phyloP scores from a whole-genome alignment of 1,284 basidiomycete species.

The Melampsora abietis-canadensis region DNA sequence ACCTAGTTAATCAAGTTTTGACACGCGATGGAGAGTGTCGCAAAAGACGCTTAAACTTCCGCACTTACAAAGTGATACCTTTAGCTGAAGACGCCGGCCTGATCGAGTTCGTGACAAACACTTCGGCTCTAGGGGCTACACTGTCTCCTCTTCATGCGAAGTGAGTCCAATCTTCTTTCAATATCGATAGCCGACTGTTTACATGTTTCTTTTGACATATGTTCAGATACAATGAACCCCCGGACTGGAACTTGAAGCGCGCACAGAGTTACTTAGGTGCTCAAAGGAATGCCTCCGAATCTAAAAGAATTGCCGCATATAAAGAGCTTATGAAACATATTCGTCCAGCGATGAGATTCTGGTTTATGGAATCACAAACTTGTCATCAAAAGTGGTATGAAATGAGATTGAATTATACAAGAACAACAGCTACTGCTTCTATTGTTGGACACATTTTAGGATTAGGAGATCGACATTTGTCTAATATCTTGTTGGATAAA shows the following conservation, averaged over 20 bases:
- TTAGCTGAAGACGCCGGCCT: slow-evolving; percentile 77
- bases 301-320: slow-evolving; percentile 56
- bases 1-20: slow-evolving; percentile 78
- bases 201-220: background rate
- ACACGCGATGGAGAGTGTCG: slow-evolving; percentile 69
- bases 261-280: slow-evolving; percentile 51
- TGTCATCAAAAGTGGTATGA: slow-evolving; percentile 85
- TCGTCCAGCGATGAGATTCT: slow-evolving; percentile 86
- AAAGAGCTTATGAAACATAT: slow-evolving; percentile 61
- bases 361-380: slow-evolving; percentile 84
- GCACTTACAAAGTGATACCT: slow-evolving; percentile 85
- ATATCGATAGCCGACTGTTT: slow-evolving; percentile 37
- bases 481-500: slow-evolving; percentile 87
- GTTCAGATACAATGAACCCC: slow-evolving; percentile 36
- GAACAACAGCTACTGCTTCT: slow-evolving; percentile 87
- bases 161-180: slow-evolving; percentile 55
- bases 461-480: slow-evolving; percentile 85
- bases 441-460: slow-evolving; percentile 92
- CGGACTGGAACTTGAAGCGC: slow-evolving; percentile 17
- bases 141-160: slow-evolving; percentile 63
- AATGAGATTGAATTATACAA: slow-evolving; percentile 83
- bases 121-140: slow-evolving; percentile 66
- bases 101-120: slow-evolving; percentile 85
- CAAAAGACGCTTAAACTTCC: slow-evolving; percentile 68
- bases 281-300: slow-evolving; percentile 48